Evolutionary conservation across 164 flowering plant species (phyloP), one percentile per base, ranked within the genome.

Genomic region (Piper betle): DNA sequence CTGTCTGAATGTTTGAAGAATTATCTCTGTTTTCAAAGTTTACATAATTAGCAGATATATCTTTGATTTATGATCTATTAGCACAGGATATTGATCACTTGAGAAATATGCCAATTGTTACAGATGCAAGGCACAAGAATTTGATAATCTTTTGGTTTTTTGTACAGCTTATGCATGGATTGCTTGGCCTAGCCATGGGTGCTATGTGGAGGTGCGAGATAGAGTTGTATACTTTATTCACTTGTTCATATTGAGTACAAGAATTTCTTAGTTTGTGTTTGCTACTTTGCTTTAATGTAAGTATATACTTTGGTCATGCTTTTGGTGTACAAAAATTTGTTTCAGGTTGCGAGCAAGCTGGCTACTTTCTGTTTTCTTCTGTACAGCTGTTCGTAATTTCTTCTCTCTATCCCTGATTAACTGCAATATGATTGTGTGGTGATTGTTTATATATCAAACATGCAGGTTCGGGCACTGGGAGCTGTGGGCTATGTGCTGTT

Each of bases 101-200:
- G 10, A 43, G 12, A 43, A 15, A 10, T 8, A 8, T 43, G 1
- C 50, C 50, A 1, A 3, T 10, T 43, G 2, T 8, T 15, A 8
- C 2, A 1, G 50, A 15, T 8, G 12, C 8, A 8, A 43, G 12
- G 8, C 12, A 43, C 50, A 8, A 43, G 2, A 15, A 43, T 7
- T 43, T 43, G 50, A 8, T 43, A n/a, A 11, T 37, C 16, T 17
- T 13, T 39, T 42, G 38, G 55, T 41, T 16, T 33, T 9, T 43
- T 40, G n/a, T 73, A 78, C 83, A 92, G 98, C 82, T 92, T 68
- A 80, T 77, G 79, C 96, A 93, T 74, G 98, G 96, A 59, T 58
- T 93, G 52, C 82, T 84, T 77, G 98, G 98, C 68, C 73, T 89
- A 18, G 71, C 91, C 57, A 89, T 93, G 93, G 97, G 96, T 50